Conservation (phyloP, 768 basidiomycete genomes). For the Rhodotorula sphaerocarpa region DNA sequence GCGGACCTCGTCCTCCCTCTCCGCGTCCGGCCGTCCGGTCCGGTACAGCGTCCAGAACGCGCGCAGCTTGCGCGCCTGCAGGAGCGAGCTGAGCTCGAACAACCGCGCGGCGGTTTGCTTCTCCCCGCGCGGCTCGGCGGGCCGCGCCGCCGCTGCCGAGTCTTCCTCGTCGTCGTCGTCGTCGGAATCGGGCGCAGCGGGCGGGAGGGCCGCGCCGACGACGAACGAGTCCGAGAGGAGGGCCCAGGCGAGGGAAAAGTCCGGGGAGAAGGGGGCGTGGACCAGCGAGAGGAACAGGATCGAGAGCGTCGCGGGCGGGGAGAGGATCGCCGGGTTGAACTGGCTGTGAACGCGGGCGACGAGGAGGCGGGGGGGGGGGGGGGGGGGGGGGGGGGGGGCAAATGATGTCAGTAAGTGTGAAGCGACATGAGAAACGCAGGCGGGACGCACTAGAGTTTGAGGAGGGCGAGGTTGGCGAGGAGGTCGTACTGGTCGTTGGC, state of each 20-base stretch:
- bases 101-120: slow-evolving; percentile 76
- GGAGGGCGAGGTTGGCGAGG: slow-evolving; percentile 84
- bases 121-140: slow-evolving; percentile 36
- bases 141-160: background rate
- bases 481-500: slow-evolving; percentile 85
- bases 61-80: slow-evolving; percentile 78
- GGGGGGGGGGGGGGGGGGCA: background rate
- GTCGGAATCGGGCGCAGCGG: slow-evolving; percentile 3
- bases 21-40: background rate
- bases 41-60: slow-evolving; percentile 59
- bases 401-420: too few relatives aligned
- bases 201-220: slow-evolving; percentile 42
- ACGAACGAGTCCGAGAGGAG: slow-evolving; percentile 62
- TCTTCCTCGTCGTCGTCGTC: slow-evolving; percentile 17
- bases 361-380: background rate
- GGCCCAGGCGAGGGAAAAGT: slow-evolving; percentile 89
- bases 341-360: slow-evolving; percentile 3
- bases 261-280: slow-evolving; percentile 66
- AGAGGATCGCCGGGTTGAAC: slow-evolving; percentile 30
- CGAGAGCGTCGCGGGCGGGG: slow-evolving; percentile 43
- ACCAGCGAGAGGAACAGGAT: slow-evolving; percentile 87
- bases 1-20: slow-evolving; percentile 1
- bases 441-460: slow-evolving; percentile 61
- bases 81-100: slow-evolving; percentile 57
- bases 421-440: slow-evolving; percentile 2